Evolutionary conservation across 495 filamentous ascomycete species (phyloP).

Genomic region (Melanomma pulvis-pyrius): DNA sequence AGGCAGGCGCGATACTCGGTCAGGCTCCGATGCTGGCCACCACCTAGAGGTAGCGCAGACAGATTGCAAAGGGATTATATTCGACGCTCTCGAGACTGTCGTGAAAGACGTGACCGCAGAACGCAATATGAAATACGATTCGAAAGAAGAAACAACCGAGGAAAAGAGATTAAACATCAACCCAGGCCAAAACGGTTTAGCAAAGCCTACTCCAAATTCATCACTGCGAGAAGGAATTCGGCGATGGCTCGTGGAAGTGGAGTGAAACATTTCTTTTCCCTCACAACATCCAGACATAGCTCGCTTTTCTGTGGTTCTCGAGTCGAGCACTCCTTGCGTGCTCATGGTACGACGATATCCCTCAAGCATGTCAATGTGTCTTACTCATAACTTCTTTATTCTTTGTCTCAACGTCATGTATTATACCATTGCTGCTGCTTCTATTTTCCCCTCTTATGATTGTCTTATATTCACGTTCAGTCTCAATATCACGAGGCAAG

Average conservation of each 20-base stretch:
- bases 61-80: slow-evolving; percentile 63
- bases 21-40: slow-evolving; percentile 26
- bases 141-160: slow-evolving; percentile 22
- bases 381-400: background rate
- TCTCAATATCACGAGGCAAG: background rate
- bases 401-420: slow-evolving; percentile 16
- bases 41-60: slow-evolving; percentile 55
- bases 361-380: slow-evolving; percentile 18
- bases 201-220: slow-evolving; percentile 51
- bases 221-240: slow-evolving; percentile 66
- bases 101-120: slow-evolving; percentile 63
- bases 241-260: slow-evolving; percentile 64
- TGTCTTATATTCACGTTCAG: background rate
- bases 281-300: too few species aligned
- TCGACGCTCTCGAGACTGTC: slow-evolving; percentile 66
- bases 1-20: slow-evolving; percentile 25
- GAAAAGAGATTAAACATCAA: slow-evolving; percentile 17
- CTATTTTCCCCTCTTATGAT: slow-evolving; percentile 2
- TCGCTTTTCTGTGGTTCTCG: slow-evolving; percentile 10
- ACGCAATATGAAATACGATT: slow-evolving; percentile 48
- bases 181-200: slow-evolving; percentile 8
- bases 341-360: slow-evolving; percentile 29
- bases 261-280: slow-evolving; percentile 37
- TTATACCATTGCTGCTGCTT: background rate
- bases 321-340: slow-evolving; percentile 12